These are phyloP conservation scores for Eremochloa ophiuroides DNA, from an alignment of 176 grass and related monocot genomes.

Conservation along the genomic window DNA sequence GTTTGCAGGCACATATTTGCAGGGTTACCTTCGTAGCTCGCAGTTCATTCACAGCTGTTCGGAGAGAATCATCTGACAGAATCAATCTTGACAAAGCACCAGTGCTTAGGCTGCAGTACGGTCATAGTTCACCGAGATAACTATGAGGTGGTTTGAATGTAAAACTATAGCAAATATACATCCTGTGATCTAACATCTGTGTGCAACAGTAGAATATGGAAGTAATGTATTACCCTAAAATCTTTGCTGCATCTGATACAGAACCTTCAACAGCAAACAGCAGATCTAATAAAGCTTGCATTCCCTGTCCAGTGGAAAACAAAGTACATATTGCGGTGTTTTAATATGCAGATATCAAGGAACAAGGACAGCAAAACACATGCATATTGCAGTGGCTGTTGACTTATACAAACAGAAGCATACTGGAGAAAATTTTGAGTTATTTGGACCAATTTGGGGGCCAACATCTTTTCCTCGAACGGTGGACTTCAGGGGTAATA, in stretches of 20 bases:
- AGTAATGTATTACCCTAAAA: conserved; percentile 66
- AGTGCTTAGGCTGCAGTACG: conserved; percentile 74
- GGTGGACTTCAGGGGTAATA: conserved; percentile 83
- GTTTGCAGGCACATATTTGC: background rate
- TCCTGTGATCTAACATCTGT: background rate
- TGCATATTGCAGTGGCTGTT: background rate
- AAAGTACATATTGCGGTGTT: background rate
- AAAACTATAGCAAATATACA: conserved; percentile 1
- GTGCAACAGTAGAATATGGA: background rate
- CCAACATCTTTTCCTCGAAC: conserved; percentile 76
- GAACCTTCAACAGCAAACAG: conserved; percentile 85
- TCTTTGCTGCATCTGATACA: conserved; percentile 73
- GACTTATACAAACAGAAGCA: conserved; percentile 13
- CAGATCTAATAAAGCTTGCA: conserved; percentile 96
- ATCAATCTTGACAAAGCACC: conserved; percentile 95
- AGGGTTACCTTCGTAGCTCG: conserved; percentile 76
- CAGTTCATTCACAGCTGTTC: conserved; percentile 76
- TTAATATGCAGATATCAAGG: background rate
- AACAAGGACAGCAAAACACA: background rate
- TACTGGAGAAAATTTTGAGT: conserved; percentile 78
- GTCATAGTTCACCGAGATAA: background rate
- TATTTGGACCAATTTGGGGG: conserved; percentile 81
- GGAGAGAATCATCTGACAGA: conserved; percentile 91
- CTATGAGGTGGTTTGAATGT: background rate
- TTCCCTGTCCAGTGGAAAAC: conserved; percentile 55